Conservation (phyloP, 768 basidiomycete genomes). For the Xanthoconium purpureum region DNA sequence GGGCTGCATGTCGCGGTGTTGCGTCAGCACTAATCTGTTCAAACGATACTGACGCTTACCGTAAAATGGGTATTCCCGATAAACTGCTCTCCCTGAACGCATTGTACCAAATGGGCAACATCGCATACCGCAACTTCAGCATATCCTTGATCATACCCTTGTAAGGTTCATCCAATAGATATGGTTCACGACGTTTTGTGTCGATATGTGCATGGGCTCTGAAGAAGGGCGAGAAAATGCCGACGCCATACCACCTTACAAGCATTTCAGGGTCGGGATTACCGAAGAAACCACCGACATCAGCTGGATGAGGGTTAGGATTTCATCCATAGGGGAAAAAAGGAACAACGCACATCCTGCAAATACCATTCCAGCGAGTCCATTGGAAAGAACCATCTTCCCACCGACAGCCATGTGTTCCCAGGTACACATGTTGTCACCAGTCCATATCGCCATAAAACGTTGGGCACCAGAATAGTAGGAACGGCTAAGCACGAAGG, state of each 20-base stretch:
- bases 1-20: conserved; percentile 51
- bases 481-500: conserved; percentile 93
- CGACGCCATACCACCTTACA: conserved; percentile 95
- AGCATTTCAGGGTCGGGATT: conserved; percentile 95
- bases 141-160: conserved; percentile 77
- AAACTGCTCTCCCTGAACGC: conserved; percentile 87
- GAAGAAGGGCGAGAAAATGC: conserved; percentile 95
- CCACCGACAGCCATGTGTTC: conserved; percentile 93
- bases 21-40: background rate
- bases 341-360: conserved; percentile 67
- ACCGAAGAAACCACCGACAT: conserved; percentile 98
- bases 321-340: background rate
- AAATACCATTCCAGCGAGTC: conserved; percentile 89
- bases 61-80: conserved; percentile 76
- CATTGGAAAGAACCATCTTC: conserved; percentile 88
- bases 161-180: conserved; percentile 85
- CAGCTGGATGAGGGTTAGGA: conserved; percentile 57
- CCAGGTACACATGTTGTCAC: conserved; percentile 97
- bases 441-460: conserved; percentile 98
- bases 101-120: conserved; percentile 97
- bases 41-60: conserved; percentile 44
- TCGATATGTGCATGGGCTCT: conserved; percentile 98
- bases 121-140: conserved; percentile 76
- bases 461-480: conserved; percentile 97
- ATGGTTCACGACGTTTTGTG: conserved; percentile 96